Conservation (phyloP, 2,329 filamentous ascomycete genomes). For the Colletotrichum cordylinicola region DNA sequence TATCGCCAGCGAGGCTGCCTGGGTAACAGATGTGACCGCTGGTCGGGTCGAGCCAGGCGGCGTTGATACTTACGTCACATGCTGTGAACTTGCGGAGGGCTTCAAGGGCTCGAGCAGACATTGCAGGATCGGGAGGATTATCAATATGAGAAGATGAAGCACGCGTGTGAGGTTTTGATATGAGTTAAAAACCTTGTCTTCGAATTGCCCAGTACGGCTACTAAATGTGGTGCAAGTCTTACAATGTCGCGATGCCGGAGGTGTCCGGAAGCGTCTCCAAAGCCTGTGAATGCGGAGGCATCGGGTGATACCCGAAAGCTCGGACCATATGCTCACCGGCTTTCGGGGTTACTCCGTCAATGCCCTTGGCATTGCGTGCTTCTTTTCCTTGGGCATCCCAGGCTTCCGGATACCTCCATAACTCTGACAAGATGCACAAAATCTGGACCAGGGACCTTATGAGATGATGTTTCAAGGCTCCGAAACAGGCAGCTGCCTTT, state of each 20-base stretch:
- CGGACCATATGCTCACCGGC: not conserved
- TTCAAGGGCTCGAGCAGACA: not conserved
- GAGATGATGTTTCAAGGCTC: not conserved
- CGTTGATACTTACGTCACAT: slow-evolving; percentile 3
- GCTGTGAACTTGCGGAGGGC: slow-evolving; percentile 4
- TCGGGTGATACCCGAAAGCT: not conserved
- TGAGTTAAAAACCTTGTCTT: not conserved
- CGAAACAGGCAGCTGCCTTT: not conserved
- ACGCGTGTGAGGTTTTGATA: not conserved
- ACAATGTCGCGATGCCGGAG: not conserved
- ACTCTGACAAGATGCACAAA: not conserved
- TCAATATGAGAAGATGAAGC: not conserved
- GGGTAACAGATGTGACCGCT: not conserved
- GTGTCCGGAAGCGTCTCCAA: not conserved
- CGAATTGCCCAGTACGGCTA: not conserved
- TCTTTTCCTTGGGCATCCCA: not conserved
- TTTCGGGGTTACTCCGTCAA: not conserved
- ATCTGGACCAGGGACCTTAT: not conserved
- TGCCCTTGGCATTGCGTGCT: not conserved
- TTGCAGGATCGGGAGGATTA: not conserved
- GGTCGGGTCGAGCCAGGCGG: not conserved
- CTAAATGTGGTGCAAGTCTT: not conserved
- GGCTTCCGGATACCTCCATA: not conserved
- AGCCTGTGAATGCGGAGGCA: not conserved
- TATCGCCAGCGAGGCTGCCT: not conserved